Percentiles rank a stretch among this genome's conserved stretches.
phyloP scores from a whole-genome alignment of 345 rosid species.

The Isatis tinctoria region DNA sequence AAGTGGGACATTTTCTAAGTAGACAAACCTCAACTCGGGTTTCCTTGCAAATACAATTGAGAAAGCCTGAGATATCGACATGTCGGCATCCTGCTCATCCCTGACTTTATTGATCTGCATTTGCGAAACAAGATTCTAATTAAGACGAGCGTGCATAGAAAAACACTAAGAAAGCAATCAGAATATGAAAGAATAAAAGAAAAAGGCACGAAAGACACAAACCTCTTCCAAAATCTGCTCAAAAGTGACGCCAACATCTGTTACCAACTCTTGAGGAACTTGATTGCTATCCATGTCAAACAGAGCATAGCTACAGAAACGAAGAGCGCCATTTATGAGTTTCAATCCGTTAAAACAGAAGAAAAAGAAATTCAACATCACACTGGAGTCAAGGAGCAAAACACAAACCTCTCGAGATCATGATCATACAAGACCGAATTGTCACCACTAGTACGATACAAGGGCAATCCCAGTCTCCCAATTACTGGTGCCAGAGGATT shows the following conservation, averaged over 20 bases:
- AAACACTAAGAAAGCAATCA: not conserved
- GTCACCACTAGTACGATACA: conserved; percentile 95
- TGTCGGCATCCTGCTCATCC: conserved; percentile 56
- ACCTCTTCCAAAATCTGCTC: conserved; percentile 80
- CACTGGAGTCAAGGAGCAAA: not conserved
- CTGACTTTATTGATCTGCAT: conserved; percentile 80
- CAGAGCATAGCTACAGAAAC: conserved; percentile 47
- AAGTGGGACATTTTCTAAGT: not conserved
- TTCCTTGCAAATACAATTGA: conserved; percentile 68
- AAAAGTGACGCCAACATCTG: conserved; percentile 68
- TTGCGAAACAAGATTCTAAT: conserved; percentile 13
- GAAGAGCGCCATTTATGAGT: not conserved
- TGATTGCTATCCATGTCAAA: conserved; percentile 83
- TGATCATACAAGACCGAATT: conserved; percentile 94
- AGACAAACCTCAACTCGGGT: conserved; percentile 74
- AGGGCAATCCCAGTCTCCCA: conserved; percentile 77
- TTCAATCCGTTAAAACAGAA: not conserved
- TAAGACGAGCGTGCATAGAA: not conserved
- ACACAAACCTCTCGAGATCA: conserved; percentile 79
- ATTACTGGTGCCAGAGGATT: conserved; percentile 91
- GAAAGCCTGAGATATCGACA: conserved; percentile 67
- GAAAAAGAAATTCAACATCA: not conserved
- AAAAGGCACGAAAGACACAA: not conserved
- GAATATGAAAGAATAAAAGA: not conserved
- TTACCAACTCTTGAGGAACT: conserved; percentile 78